These are phyloP conservation scores for Butyriboletus loyo DNA, from an alignment of 768 basidiomycete genomes.

Conservation along the genomic window DNA sequence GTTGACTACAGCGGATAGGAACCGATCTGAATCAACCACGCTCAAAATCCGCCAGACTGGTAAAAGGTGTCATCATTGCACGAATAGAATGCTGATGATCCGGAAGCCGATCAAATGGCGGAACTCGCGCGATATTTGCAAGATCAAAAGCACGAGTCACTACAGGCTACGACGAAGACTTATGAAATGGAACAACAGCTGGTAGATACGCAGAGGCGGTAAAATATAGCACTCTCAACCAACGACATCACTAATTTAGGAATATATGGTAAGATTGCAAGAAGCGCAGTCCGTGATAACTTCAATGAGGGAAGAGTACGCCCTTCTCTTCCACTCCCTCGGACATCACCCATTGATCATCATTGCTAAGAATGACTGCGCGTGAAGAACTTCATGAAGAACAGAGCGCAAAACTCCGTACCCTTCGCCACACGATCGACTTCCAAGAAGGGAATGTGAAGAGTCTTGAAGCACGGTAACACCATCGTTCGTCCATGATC, in stretches of 20 bases:
- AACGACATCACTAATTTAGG: conserved; percentile 11
- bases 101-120: conserved; percentile 20
- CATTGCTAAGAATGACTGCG: conserved; percentile 20
- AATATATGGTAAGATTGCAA: conserved; percentile 19
- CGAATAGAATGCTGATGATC: conserved; percentile 14
- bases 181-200: conserved; percentile 30
- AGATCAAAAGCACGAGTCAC: conserved; percentile 29
- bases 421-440: conserved; percentile 29
- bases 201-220: conserved; percentile 22
- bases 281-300: conserved; percentile 24
- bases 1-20: conserved; percentile 17
- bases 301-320: conserved; percentile 32
- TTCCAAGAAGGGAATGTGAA: conserved; percentile 30
- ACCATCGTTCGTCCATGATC: not conserved
- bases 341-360: conserved; percentile 11
- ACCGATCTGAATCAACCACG: conserved; percentile 18
- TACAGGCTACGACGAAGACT: conserved; percentile 18
- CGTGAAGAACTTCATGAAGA: conserved; percentile 24
- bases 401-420: conserved; percentile 24
- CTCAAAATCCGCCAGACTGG: conserved; percentile 26
- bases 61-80: conserved; percentile 1
- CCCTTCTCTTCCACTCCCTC: conserved; percentile 21
- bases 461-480: conserved; percentile 26
- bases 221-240: not conserved
- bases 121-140: conserved; percentile 23